Base-by-base conservation (phyloP, 2,329 filamentous ascomycete genomes). In the Sphaceloma murrayae region DNA sequence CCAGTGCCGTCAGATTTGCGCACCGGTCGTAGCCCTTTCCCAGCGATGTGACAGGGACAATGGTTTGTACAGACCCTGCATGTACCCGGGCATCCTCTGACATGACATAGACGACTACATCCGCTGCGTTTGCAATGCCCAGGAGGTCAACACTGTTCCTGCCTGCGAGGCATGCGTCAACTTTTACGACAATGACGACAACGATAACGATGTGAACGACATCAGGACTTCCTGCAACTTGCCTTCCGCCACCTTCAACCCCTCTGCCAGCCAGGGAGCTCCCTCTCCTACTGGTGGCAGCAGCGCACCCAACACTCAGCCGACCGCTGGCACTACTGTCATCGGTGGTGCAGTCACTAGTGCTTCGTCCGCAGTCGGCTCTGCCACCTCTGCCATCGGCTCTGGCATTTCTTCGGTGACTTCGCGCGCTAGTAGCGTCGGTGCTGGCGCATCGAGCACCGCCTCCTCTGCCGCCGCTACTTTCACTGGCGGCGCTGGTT, bases 121-220 rank as follows among this genome's bases (percentile, higher is more conserved):
- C 19, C 32, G 43, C 26, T 62, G 58, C 47, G 52, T 62, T 47
- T 62, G 59, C 53, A 52, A 50, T 10, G 52, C 53, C 11, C 34
- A 46, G 9, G 53, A 54, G 34, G 56, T 56, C 11, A 52, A 43
- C 48, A 51, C 47, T 13, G 30, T 61, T 11, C 58, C 59, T 1
- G 30, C 50, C 10, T 62, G 58, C 47, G 58, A 56, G 13, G 54
- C 58, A 13, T 62, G 58, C 44, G 53, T 62, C 26, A 40, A 51
- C 4, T 46, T 54, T 32, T 57, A 48, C 51, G 54, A 57, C 34
- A 48, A 43, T 24, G 54, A 52, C 29, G 53, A 58, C 43, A 55
- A 55, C 33, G 52, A 50, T 49, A 54, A 43, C 54, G 55, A 58
- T 39, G 54, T 59, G 34, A 50, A 52, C 40, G 58, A 59, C 31